A percentile compares a stretch with the other conserved stretches of the same genome.
Conservation (phyloP, 257 asterid genomes). For the Haberlea rhodopensis region DNA sequence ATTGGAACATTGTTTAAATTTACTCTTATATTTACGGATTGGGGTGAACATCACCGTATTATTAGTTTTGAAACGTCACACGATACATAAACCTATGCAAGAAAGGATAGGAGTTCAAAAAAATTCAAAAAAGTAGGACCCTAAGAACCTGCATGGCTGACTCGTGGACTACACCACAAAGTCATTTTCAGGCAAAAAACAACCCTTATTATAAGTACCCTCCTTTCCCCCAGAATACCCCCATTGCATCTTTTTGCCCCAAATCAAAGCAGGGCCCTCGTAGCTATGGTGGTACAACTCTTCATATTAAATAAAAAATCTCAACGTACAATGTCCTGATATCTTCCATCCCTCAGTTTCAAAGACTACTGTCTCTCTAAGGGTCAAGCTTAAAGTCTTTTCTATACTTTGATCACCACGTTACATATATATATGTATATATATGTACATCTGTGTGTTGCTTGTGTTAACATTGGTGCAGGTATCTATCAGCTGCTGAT, state of each 20-base stretch:
- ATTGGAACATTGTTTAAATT: too few species aligned
- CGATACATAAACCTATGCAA: too few species aligned
- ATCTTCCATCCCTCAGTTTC: constrained; percentile 19
- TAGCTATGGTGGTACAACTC: constrained; percentile 26
- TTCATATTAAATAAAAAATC: constrained; percentile 37
- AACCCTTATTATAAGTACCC: constrained; percentile 26
- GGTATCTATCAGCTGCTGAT: too few species aligned
- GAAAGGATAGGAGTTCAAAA: not conserved
- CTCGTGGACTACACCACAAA: not conserved
- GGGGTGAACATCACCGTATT: too few species aligned
- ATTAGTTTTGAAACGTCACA: too few species aligned
- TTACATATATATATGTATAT: too few species aligned
- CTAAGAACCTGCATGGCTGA: constrained; percentile 24
- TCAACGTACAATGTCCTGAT: constrained; percentile 28
- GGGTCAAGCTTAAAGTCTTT: too few species aligned
- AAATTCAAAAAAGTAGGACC: constrained; percentile 6
- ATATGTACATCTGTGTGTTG: not conserved
- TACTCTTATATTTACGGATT: too few species aligned
- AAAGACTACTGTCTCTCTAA: too few species aligned
- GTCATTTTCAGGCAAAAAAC: not conserved
- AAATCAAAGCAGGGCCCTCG: constrained; percentile 40
- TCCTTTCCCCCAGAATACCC: constrained; percentile 9
- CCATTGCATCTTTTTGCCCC: constrained; percentile 23
- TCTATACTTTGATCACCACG: not conserved
- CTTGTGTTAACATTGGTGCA: not conserved